These are phyloP conservation scores for Tuber magnatum DNA, from an alignment of 495 filamentous ascomycete genomes.

Conservation along the genomic window DNA sequence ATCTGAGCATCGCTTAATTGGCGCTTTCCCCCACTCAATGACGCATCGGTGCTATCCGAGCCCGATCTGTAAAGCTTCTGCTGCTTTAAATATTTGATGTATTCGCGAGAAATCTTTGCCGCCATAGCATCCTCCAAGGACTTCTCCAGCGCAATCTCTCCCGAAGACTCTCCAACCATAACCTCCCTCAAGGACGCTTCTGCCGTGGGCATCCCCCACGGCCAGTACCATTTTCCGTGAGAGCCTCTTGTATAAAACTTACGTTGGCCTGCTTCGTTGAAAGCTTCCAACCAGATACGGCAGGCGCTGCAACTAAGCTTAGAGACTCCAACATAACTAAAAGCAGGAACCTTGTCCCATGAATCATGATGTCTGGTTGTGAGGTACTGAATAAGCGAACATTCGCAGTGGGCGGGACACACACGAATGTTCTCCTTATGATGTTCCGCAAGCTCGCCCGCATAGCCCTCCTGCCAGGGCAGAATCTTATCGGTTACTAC, in stretches of 20 bases:
- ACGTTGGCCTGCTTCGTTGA: background rate
- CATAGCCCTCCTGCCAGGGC: background rate
- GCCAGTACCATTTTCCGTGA: slow-evolving; percentile 7
- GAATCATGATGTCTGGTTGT: background rate
- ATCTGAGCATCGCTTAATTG: background rate
- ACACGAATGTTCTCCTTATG: background rate
- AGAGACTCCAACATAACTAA: slow-evolving; percentile 12
- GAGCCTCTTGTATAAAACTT: slow-evolving; percentile 11
- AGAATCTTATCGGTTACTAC: background rate
- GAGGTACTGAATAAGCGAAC: slow-evolving; percentile 7
- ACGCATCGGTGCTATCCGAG: background rate
- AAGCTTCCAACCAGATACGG: background rate
- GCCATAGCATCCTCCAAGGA: background rate
- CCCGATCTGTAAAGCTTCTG: background rate
- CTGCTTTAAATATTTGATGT: background rate
- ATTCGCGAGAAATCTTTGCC: background rate
- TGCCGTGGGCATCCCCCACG: background rate
- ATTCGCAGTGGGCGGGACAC: slow-evolving; percentile 1
- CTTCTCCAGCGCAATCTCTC: background rate
- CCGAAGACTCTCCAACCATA: background rate
- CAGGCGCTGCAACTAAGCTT: slow-evolving; percentile 2
- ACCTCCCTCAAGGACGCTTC: background rate
- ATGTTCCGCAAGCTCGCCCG: background rate
- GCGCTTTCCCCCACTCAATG: background rate
- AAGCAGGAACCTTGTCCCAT: slow-evolving; percentile 4